Conservation (phyloP, 2,329 filamentous ascomycete genomes). For the Albifimbria verrucaria region DNA sequence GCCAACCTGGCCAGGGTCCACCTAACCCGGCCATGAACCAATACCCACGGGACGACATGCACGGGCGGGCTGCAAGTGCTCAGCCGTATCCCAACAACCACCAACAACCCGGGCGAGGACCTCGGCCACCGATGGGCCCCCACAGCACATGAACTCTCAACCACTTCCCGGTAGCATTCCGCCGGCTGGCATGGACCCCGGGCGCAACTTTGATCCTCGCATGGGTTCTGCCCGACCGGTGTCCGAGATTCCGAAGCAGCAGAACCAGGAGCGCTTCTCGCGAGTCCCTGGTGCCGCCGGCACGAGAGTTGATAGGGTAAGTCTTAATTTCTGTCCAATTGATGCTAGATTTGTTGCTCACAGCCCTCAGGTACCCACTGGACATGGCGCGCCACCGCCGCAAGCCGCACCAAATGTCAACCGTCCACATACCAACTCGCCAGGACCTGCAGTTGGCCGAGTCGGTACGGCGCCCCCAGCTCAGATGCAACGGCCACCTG, state of each 20-base stretch:
- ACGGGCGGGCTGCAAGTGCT: slow-evolving; percentile 21
- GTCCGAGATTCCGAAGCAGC: slow-evolving; percentile 13
- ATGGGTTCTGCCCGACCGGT: slow-evolving; percentile 16
- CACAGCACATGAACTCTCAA: slow-evolving; percentile 8
- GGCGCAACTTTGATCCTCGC: slow-evolving; percentile 36
- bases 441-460: slow-evolving; percentile 23
- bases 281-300: slow-evolving; percentile 26
- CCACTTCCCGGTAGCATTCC: slow-evolving; percentile 17
- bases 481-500: slow-evolving; percentile 21
- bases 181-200: slow-evolving; percentile 22
- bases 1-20: slow-evolving; percentile 34
- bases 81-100: slow-evolving; percentile 18
- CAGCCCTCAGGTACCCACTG: not conserved
- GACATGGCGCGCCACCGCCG: not conserved
- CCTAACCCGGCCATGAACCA: slow-evolving; percentile 10
- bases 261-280: slow-evolving; percentile 26
- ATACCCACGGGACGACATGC: slow-evolving; percentile 16
- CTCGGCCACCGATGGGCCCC: not conserved
- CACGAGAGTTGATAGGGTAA: slow-evolving; percentile 26
- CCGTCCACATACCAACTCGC: slow-evolving; percentile 11
- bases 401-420: not conserved
- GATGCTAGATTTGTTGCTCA: no score
- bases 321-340: slow-evolving; percentile 25
- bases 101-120: slow-evolving; percentile 3
- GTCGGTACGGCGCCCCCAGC: slow-evolving; percentile 35